Evolutionary conservation across 202 grass and related monocot species (phyloP).

Genomic region (Setaria italica): DNA sequence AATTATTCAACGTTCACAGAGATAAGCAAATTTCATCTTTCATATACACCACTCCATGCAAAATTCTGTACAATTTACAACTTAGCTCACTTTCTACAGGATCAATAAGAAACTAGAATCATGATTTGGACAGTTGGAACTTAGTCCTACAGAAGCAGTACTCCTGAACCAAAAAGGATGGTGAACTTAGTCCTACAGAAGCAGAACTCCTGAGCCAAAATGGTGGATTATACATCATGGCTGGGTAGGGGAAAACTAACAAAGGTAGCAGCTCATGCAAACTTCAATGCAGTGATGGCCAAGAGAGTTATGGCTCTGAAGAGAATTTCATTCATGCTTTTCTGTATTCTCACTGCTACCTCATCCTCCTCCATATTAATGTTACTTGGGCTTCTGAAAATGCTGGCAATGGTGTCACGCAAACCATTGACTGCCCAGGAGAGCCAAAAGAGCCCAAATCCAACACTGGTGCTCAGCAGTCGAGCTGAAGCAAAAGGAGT

Average conservation of each 20-base stretch:
- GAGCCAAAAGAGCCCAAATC: conserved; percentile 91
- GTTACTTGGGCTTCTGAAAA: conserved; percentile 61
- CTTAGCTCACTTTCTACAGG: conserved; percentile 42
- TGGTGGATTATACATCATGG: conserved; percentile 12
- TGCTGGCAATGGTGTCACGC: conserved; percentile 66
- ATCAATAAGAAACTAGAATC: neutral
- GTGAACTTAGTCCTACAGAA: conserved; percentile 48
- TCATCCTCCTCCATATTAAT: conserved; percentile 64
- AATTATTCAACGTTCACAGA: conserved; percentile 23
- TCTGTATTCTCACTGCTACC: conserved; percentile 57
- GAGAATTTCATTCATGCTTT: conserved; percentile 65
- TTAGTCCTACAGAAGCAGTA: conserved; percentile 46
- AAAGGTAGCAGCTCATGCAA: conserved; percentile 49
- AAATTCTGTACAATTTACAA: conserved; percentile 64
- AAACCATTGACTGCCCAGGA: conserved; percentile 74
- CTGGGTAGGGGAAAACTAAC: neutral
- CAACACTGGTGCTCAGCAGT: conserved; percentile 73
- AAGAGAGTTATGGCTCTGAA: conserved; percentile 66
- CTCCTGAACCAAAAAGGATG: neutral
- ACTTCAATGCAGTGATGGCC: conserved; percentile 72
- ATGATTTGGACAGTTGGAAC: conserved; percentile 37
- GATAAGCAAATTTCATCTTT: conserved; percentile 18
- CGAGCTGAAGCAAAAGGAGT: conserved; percentile 56
- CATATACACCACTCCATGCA: conserved; percentile 41
- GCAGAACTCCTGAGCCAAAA: conserved; percentile 48